Evolutionary conservation across 176 grass and related monocot species (phyloP), one percentile per base, ranked within the genome.

Genomic region (Carex pumila): DNA sequence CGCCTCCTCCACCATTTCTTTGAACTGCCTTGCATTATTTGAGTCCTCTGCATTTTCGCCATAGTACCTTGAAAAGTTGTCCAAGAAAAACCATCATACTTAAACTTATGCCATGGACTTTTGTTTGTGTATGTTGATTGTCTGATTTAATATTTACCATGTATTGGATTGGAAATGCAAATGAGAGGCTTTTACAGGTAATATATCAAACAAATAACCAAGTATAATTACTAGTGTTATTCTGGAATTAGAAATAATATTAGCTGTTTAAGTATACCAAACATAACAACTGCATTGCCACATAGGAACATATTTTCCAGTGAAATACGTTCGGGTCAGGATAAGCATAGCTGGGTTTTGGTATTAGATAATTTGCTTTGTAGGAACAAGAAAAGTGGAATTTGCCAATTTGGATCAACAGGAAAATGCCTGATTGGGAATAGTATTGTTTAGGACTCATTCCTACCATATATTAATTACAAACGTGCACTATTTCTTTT

Each of bases 11-110:
- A 80, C 43, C 4, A 94, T 81, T 80, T 80, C 10, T 86, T 87
- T 89, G 47, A 98, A 81, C 59, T 80, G 70, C 37, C n/a, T 39
- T 3, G 85, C 87, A 66, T 92, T 85, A 8, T 88, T 81, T 1
- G 87, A 95, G 59, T 90, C 84, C 82, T 89, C 87, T 0, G 87
- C 80, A 85, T 91, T 88, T 31, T 45, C 85, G 37, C 83, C 82
- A 41, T 71, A 84, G 65, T 84, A 74, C 65, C 64, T 84, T 17
- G 37, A 55, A 69, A 83, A 29, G 47, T 61, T 61, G 55, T 65
- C 32, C 52, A 34, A 9, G 10, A 63, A 81, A 62, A 81, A 60
- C 13, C 6, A 41, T 62, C 10, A 58, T 61, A 34, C 76, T 80
- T 34, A 57, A 57, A 37, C 52, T 12, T 34, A 50, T 32, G 2